Base-by-base conservation (phyloP, 345 rosid genomes). In the Brassica juncea region DNA sequence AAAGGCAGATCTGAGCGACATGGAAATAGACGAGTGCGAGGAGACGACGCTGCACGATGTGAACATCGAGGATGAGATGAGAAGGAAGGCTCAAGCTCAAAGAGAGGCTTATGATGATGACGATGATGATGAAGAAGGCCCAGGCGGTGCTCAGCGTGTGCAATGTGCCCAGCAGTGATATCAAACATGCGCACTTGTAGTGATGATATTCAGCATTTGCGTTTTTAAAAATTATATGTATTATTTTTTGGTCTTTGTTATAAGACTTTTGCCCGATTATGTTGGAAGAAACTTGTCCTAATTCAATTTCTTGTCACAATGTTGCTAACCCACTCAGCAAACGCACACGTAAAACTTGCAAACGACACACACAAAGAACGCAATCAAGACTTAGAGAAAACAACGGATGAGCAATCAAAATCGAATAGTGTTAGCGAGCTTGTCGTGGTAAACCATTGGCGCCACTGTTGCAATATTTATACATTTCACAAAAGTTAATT, bases 391-490 rank as follows among this genome's bases (percentile, higher is more conserved):
- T 49, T 7, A 23, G 27, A 39, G 19, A 63, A 63, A 73, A 47
- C 62, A 66, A n/a, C 54, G 31, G 71, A 76, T 8, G 34, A 61
- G 74, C 7, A n/a, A 76, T 57, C 63, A 76, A 69, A 68, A 47
- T 69, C 19, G 63, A 66, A 75, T 66, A 28, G 21, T 57, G 8
- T 0, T 21, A 49, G 63, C 28, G 70, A 63, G 64, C 2, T 27
- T 74, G 14, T 66, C 39, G 72, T 16, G 66, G 71, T 55, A 55
- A 71, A 77, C 71, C 55, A 54, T 34, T 42, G 76, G 76, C 81
- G 76, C 76, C 71, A 31, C 70, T 77, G 9, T 68, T 55, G 37
- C 35, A 19, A 47, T 28, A 28, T 28, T 2, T 28, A 28, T 28
- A 28, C 31, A 28, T 28, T 28, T 28, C 31, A 28, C 31, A 28